phyloP scores from a whole-genome alignment of 805 yeast genomes.

The Candida krabiensis region DNA sequence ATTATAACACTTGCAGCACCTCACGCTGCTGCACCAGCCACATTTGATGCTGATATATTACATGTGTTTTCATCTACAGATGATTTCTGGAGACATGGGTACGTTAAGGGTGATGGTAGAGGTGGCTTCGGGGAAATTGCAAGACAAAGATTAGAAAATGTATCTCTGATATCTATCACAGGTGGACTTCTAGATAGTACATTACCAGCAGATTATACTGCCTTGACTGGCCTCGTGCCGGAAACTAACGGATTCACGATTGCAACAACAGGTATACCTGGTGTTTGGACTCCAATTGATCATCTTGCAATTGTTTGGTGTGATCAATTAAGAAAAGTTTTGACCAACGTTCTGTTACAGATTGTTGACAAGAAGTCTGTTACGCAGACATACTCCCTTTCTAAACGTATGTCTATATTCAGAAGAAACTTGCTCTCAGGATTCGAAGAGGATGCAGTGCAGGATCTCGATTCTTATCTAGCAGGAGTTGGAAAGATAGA shows the following conservation, averaged over 20 bases:
- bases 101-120: conserved; percentile 25
- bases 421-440: conserved; percentile 50
- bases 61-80: conserved; percentile 73
- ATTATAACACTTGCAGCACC: conserved; percentile 88
- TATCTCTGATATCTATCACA: conserved; percentile 79
- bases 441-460: conserved; percentile 44
- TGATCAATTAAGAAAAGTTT: conserved; percentile 68
- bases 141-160: conserved; percentile 46
- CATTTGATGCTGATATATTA: conserved; percentile 87
- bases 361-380: conserved; percentile 51
- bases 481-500: conserved; percentile 17
- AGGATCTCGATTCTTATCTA: conserved; percentile 27
- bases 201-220: conserved; percentile 88
- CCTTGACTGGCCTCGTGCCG: conserved; percentile 71
- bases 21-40: conserved; percentile 87
- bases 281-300: conserved; percentile 92
- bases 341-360: conserved; percentile 61
- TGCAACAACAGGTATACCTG: conserved; percentile 82
- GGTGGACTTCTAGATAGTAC: conserved; percentile 82
- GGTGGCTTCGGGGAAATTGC: conserved; percentile 35
- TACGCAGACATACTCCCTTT: conserved; percentile 50
- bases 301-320: conserved; percentile 98
- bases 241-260: conserved; percentile 76
- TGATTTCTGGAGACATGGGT: conserved; percentile 76
- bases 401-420: conserved; percentile 59